These are phyloP conservation scores for Microcyclospora pomicola DNA, from an alignment of 2,329 filamentous ascomycete species.

Conservation along the genomic window DNA sequence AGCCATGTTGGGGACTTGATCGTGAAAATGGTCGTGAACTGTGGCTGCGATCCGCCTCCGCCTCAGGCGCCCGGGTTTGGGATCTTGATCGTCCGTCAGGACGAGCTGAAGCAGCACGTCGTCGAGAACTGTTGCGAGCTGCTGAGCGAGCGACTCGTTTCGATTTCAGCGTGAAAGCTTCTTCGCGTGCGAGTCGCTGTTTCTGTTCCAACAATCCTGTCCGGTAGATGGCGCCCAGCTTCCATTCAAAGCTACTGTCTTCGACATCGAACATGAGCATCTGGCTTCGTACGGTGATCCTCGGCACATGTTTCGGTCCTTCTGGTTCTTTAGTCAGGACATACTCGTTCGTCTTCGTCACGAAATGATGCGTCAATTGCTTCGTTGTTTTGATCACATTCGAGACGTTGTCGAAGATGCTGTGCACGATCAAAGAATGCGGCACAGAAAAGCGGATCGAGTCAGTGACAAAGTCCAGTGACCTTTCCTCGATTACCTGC, in stretches of 20 bases:
- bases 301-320: constrained; percentile 72
- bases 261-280: constrained; percentile 84
- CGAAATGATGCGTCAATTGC: constrained; percentile 88
- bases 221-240: constrained; percentile 85
- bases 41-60: constrained; percentile 22
- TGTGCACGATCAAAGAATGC: constrained; percentile 78
- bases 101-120: constrained; percentile 40
- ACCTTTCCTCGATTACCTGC: constrained; percentile 53
- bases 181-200: constrained; percentile 77
- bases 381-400: constrained; percentile 77
- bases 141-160: constrained; percentile 62
- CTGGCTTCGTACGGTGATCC: constrained; percentile 67
- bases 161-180: constrained; percentile 75
- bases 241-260: constrained; percentile 96
- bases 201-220: constrained; percentile 78
- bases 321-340: constrained; percentile 76
- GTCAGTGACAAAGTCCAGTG: constrained; percentile 72
- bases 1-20: constrained; percentile 13
- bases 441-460: constrained; percentile 79
- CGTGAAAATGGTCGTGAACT: constrained; percentile 18
- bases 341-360: constrained; percentile 76
- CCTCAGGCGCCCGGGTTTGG: constrained; percentile 10
- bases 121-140: constrained; percentile 36
- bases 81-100: constrained; percentile 27
- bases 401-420: constrained; percentile 83